Conservation (phyloP, 148 eudicot species). For the Nepenthes mirabilis region DNA sequence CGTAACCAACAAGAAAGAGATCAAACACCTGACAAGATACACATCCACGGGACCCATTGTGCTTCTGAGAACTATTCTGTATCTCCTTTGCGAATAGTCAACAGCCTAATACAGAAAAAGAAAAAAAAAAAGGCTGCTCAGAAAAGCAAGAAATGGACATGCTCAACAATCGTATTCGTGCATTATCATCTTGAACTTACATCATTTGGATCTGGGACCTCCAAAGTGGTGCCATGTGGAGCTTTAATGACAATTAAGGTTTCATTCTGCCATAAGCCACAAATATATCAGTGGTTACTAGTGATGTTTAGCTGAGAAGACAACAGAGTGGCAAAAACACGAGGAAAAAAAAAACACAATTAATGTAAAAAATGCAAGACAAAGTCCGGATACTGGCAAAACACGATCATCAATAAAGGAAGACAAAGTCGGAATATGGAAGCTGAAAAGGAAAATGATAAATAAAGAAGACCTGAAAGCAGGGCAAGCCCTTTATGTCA, state of each 20-base stretch:
- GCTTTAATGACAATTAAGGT: conserved; percentile 93
- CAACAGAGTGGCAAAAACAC: no score
- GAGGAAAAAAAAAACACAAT: neutral
- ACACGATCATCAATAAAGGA: no score
- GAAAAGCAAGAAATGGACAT: neutral
- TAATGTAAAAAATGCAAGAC: no score
- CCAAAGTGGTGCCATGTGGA: conserved; percentile 99
- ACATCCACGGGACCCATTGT: conserved; percentile 99
- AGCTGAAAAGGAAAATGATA: neutral
- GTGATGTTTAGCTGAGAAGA: neutral
- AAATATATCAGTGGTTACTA: conserved; percentile 7
- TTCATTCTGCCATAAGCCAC: conserved; percentile 53
- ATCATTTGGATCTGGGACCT: conserved; percentile 98
- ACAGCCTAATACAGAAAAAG: conserved; percentile 46
- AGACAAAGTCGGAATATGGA: neutral
- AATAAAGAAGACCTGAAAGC: conserved; percentile 54
- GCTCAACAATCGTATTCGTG: neutral
- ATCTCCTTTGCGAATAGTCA: conserved; percentile 90
- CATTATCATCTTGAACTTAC: conserved; percentile 20
- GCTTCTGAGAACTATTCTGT: conserved; percentile 86
- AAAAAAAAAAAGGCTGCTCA: neutral
- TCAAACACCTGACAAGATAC: conserved; percentile 84
- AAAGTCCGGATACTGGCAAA: no score
- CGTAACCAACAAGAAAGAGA: neutral
- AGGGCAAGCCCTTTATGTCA: conserved; percentile 75